Evolutionary conservation across 1,284 basidiomycete genomes (phyloP).

Genomic region (Ceratobasidium sp.): DNA sequence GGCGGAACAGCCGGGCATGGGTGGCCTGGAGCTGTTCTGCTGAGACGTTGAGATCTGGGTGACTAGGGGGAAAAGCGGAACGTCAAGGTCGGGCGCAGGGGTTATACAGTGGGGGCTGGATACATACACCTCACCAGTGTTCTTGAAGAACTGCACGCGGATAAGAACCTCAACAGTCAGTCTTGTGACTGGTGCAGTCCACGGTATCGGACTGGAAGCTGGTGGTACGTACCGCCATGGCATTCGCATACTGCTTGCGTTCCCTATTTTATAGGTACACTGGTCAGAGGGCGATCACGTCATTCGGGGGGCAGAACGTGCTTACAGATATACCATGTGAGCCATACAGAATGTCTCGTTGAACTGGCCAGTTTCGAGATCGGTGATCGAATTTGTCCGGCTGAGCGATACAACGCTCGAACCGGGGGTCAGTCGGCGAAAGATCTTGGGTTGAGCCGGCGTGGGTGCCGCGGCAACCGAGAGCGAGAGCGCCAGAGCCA

Average conservation of each 20-base stretch:
- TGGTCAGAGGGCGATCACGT: conserved; percentile 7
- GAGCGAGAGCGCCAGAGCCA: background rate
- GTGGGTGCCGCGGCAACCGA: conserved; percentile 23
- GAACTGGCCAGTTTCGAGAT: conserved; percentile 37
- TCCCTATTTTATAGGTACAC: conserved; percentile 27
- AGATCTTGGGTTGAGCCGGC: conserved; percentile 36
- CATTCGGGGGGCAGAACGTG: background rate
- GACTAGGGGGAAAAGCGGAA: conserved; percentile 26
- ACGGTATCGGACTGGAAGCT: background rate
- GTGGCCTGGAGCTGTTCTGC: conserved; percentile 37
- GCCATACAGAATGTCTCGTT: conserved; percentile 42
- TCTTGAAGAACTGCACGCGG: conserved; percentile 34
- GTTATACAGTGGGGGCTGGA: conserved; percentile 11
- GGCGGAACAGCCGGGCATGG: conserved; percentile 32
- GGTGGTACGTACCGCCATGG: conserved; percentile 23
- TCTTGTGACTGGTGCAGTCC: conserved; percentile 30
- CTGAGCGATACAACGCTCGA: conserved; percentile 28
- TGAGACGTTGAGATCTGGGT: conserved; percentile 34
- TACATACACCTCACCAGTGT: conserved; percentile 41
- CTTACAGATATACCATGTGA: conserved; percentile 42
- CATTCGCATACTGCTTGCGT: conserved; percentile 42
- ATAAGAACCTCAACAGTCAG: conserved; percentile 9
- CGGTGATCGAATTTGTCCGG: conserved; percentile 40
- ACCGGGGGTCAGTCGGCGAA: conserved; percentile 34
- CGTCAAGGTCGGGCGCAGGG: background rate